Conservation (phyloP, 2,329 filamentous ascomycete genomes). For the Exophiala alcalophila region DNA sequence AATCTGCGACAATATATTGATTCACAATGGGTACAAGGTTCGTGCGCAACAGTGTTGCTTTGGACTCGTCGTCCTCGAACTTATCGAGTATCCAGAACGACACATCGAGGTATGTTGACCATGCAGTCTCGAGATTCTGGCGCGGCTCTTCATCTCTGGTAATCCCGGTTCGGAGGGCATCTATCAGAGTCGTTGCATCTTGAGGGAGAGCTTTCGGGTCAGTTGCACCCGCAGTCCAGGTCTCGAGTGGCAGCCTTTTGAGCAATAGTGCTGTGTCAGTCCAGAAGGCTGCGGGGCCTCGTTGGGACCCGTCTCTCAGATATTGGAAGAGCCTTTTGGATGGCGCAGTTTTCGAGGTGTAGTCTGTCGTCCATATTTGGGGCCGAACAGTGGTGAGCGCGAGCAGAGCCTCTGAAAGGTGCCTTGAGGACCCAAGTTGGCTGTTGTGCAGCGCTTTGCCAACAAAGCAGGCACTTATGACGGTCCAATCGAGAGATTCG, state of each 20-base stretch:
- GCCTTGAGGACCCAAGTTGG: conserved; percentile 70
- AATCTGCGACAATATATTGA: conserved; percentile 51
- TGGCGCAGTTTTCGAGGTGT: conserved; percentile 56
- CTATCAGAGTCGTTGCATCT: conserved; percentile 60
- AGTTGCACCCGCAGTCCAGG: conserved; percentile 49
- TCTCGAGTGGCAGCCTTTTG: conserved; percentile 51
- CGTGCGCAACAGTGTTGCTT: conserved; percentile 44
- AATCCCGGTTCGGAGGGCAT: conserved; percentile 68
- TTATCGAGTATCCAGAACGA: conserved; percentile 53
- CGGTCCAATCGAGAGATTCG: conserved; percentile 57
- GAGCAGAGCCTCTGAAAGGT: conserved; percentile 66
- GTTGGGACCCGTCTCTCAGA: conserved; percentile 79
- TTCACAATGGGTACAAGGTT: conserved; percentile 53
- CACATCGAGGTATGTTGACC: conserved; percentile 64
- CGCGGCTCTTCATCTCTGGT: conserved; percentile 68
- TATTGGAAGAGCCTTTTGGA: conserved; percentile 65
- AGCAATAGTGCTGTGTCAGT: conserved; percentile 62
- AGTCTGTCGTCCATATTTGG: conserved; percentile 69
- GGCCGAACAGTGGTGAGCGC: conserved; percentile 64
- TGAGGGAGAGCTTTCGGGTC: conserved; percentile 37
- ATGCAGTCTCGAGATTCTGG: conserved; percentile 20
- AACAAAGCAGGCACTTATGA: conserved; percentile 67
- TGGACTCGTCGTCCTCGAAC: conserved; percentile 49
- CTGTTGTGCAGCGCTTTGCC: conserved; percentile 68
- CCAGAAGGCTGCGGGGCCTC: conserved; percentile 73